Evolutionary conservation across 192 early-diverging fungal genomes (phyloP).

Genomic region (Coemansia sp.): DNA sequence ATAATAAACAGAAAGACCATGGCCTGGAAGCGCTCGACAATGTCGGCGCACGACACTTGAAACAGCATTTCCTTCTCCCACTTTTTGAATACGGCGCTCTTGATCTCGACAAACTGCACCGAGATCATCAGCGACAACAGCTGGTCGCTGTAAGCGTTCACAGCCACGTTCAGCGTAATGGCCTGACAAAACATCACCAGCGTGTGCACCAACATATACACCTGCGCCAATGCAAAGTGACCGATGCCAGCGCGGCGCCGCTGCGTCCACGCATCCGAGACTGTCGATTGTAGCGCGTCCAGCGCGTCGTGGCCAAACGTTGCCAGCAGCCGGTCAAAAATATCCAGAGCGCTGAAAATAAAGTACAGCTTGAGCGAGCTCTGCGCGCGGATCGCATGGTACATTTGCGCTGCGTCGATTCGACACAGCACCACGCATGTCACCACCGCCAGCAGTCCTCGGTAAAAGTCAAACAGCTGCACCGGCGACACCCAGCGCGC

Average conservation of each 20-base stretch:
- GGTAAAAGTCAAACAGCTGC: constrained; percentile 90
- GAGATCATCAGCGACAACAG: constrained; percentile 89
- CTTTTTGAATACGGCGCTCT: constrained; percentile 93
- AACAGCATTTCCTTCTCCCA: constrained; percentile 98
- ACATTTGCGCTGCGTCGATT: constrained; percentile 86
- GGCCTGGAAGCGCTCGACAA: constrained; percentile 95
- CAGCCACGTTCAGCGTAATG: constrained; percentile 93
- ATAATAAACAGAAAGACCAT: constrained; percentile 87
- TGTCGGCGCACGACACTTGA: constrained; percentile 90
- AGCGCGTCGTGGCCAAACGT: constrained; percentile 94
- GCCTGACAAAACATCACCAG: constrained; percentile 93
- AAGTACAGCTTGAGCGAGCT: constrained; percentile 95
- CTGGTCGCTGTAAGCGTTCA: constrained; percentile 95
- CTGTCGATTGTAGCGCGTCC: constrained; percentile 86
- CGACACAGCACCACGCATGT: constrained; percentile 74
- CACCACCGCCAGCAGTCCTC: constrained; percentile 75
- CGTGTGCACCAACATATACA: constrained; percentile 88
- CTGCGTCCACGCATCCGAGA: constrained; percentile 39
- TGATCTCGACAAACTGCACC: constrained; percentile 99
- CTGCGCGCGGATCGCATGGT: constrained; percentile 96
- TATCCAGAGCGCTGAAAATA: constrained; percentile 94
- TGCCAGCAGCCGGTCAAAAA: constrained; percentile 89
- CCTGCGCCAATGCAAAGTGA: constrained; percentile 72
- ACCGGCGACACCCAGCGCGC: constrained; percentile 64
- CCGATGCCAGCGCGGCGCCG: constrained; percentile 42